phyloP scores from a whole-genome alignment of 345 rosid genomes.

The Pugionium dolabratum region DNA sequence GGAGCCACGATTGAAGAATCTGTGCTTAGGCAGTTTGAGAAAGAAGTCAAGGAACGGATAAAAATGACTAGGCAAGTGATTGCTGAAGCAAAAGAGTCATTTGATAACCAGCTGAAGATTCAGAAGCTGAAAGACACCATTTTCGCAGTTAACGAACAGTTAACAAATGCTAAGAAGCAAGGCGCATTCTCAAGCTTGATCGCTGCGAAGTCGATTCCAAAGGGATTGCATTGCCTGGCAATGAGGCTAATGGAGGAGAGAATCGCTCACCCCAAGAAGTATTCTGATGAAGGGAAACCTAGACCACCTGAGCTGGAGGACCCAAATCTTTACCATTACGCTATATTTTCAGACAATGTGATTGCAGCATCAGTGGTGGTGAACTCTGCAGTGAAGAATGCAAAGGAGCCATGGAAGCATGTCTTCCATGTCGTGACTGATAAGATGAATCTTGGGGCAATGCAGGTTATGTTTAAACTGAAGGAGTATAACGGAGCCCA shows the following conservation, averaged over 20 bases:
- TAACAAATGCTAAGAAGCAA: slow-evolving; percentile 90
- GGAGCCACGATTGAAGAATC: slow-evolving; percentile 67
- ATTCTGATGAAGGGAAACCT: slow-evolving; percentile 72
- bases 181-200: slow-evolving; percentile 95
- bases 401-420: slow-evolving; percentile 89
- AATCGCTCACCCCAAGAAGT: slow-evolving; percentile 81
- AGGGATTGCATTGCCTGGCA: slow-evolving; percentile 87
- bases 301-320: slow-evolving; percentile 69
- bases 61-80: slow-evolving; percentile 85
- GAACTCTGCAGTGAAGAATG: slow-evolving; percentile 93
- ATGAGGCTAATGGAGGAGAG: slow-evolving; percentile 98
- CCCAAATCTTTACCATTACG: slow-evolving; percentile 84
- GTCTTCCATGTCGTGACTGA: slow-evolving; percentile 97
- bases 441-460: slow-evolving; percentile 97
- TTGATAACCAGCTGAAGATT: slow-evolving; percentile 92
- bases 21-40: slow-evolving; percentile 71
- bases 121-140: slow-evolving; percentile 93
- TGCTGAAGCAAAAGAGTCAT: slow-evolving; percentile 88
- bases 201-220: slow-evolving; percentile 94
- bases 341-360: slow-evolving; percentile 90
- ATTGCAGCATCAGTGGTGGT: slow-evolving; percentile 95
- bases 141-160: slow-evolving; percentile 83
- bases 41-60: slow-evolving; percentile 95
- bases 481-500: slow-evolving; percentile 94
- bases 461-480: slow-evolving; percentile 97